These are phyloP conservation scores for Chrysanthemum lavandulifolium DNA, from an alignment of 129 eudicot species.

Conservation along the genomic window DNA sequence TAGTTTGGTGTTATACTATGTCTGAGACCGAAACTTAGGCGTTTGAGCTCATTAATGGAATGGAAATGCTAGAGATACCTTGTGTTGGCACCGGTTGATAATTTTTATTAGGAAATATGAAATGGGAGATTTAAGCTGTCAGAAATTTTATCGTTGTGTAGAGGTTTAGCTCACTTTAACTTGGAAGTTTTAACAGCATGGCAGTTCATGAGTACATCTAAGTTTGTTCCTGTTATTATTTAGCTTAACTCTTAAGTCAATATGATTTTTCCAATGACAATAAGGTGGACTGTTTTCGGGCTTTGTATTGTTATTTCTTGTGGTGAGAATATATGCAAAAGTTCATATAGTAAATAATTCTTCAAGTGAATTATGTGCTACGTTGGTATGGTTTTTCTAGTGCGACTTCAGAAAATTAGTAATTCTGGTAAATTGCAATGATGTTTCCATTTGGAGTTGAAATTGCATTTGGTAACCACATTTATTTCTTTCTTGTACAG, in stretches of 20 bases:
- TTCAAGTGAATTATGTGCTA: background rate
- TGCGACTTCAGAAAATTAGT: conserved; percentile 1
- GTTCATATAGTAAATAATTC: too few relatives aligned
- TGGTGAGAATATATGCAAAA: too few relatives aligned
- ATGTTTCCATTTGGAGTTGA: conserved; percentile 8
- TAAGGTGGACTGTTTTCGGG: conserved; percentile 7
- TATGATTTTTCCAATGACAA: background rate
- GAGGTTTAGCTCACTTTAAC: too few relatives aligned
- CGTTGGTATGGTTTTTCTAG: background rate
- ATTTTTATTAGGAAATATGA: background rate
- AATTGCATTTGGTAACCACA: conserved; percentile 3
- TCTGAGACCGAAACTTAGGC: too few relatives aligned
- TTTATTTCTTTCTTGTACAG: conserved; percentile 20
- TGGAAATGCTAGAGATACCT: background rate
- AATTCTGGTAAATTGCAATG: background rate
- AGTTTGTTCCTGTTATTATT: background rate
- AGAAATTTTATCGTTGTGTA: background rate
- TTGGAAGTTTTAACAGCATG: background rate
- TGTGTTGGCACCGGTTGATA: too few relatives aligned
- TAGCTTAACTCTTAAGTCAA: background rate
- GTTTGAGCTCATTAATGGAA: too few relatives aligned
- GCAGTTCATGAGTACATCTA: background rate
- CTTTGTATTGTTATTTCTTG: too few relatives aligned
- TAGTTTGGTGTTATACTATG: too few relatives aligned
- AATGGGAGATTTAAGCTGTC: background rate